Base-by-base conservation (phyloP, 768 basidiomycete species). In the Suillus ampliporus region DNA sequence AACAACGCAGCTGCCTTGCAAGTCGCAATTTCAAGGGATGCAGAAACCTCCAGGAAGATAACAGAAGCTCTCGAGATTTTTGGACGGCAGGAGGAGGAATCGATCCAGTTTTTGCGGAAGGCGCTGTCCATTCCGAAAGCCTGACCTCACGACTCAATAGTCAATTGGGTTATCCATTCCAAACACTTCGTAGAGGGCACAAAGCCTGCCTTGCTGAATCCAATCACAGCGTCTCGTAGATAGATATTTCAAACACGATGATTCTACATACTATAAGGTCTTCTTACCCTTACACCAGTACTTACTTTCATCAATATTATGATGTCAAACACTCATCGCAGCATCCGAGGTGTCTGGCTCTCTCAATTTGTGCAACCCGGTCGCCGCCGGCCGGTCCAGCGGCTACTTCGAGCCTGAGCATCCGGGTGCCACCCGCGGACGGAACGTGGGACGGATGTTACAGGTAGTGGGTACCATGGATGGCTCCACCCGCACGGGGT, bases 61-160 rank as follows among this genome's bases (percentile, higher is more conserved):
- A 62, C 71, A 13, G 83, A 84, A 64, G 83, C 84, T 21, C 66
- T 84, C 52, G 64, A 68, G 52, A 77, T 83, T 21, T 84, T 84
- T 64, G 78, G 68, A 1, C 77, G 78, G 65, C 78, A 72, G 64
- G 84, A 85, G 69, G 67, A 61, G 60, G 77, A 78, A 65, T 78
- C 78, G 41, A 80, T 74, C 70, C 74, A 74, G 28, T 60, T 74
- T 41, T 64, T 74, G 35, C 65, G 68, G 17, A 64, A 35, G 35
- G 51, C 9, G 48, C 10, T 60, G 41, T 52, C 48, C 3, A 26
- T 23, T 19, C 26, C 57, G 15, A 11, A 46, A 63, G 58, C 40
- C 44, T 54, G 21, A 53, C 48, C 17, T 28, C 26, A 19, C 48
- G 19, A 50, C 28, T 51, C 5, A 31, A 48, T 7, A 19, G 19